These are phyloP conservation scores for Backusella mclennaniae DNA, from an alignment of 192 early-diverging fungal species.

Conservation along the genomic window DNA sequence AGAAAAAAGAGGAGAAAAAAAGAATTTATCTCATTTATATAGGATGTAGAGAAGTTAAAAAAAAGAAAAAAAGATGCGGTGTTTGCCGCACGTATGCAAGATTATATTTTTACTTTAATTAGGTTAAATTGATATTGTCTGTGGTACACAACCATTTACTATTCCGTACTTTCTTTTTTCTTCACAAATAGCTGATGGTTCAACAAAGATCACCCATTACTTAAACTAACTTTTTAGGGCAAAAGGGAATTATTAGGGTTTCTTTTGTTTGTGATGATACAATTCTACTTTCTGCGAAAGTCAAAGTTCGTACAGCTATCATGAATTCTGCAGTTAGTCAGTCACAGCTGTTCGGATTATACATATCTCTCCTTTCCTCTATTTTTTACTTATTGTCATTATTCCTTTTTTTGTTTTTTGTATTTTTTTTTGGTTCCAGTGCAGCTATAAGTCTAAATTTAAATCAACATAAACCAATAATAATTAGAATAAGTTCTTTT, in stretches of 20 bases:
- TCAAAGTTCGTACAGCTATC: not conserved
- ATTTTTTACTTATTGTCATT: not conserved
- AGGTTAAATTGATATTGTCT: conserved; percentile 5
- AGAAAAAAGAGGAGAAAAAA: not conserved
- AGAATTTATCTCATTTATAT: not conserved
- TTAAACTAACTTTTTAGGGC: not conserved
- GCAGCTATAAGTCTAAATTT: not conserved
- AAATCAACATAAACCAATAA: not conserved
- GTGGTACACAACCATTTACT: not conserved
- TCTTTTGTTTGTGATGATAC: not conserved
- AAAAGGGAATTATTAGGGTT: not conserved
- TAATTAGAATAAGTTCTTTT: not conserved
- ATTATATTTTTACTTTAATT: conserved; percentile 5
- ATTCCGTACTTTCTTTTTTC: not conserved
- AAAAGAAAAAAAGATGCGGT: not conserved
- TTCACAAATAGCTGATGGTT: not conserved
- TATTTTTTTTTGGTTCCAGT: not conserved
- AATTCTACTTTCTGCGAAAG: not conserved
- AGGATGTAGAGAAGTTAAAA: not conserved
- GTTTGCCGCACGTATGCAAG: not conserved
- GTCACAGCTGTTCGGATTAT: not conserved
- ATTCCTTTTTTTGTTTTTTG: no score
- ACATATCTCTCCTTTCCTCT: not conserved
- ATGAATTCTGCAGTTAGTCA: not conserved
- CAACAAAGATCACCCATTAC: not conserved